Conservation (phyloP, 2,329 filamentous ascomycete species). For the Daldinia eschscholtzii region DNA sequence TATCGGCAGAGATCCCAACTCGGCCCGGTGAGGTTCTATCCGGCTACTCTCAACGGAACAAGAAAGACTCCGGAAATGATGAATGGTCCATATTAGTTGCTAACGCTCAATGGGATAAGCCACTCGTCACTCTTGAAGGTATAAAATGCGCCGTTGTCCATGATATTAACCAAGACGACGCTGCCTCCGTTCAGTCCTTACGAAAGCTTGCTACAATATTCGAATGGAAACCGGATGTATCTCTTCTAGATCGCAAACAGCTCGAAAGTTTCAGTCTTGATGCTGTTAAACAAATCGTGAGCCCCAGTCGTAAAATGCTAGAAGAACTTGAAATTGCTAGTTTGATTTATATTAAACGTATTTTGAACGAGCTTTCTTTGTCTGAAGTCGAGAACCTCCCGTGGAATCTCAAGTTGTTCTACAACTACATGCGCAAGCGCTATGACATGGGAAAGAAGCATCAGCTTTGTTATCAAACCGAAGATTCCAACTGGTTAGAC, state of each 20-base stretch:
- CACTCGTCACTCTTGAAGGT: not conserved
- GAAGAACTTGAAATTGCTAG: constrained; percentile 2
- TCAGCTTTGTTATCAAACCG: not conserved
- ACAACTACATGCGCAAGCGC: not conserved
- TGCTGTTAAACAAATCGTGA: not conserved
- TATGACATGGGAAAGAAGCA: not conserved
- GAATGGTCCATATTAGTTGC: not conserved
- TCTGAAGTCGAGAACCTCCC: not conserved
- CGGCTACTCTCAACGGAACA: not conserved
- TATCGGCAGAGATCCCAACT: not conserved
- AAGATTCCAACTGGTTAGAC: not conserved
- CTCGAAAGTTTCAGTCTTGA: not conserved
- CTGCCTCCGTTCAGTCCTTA: not conserved
- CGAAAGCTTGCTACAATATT: not conserved
- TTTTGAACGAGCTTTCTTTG: not conserved
- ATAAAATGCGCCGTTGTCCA: not conserved
- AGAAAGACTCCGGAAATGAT: not conserved
- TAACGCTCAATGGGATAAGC: not conserved
- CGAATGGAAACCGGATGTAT: not conserved
- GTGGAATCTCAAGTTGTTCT: not conserved
- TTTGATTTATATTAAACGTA: constrained; percentile 1
- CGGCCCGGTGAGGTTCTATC: not conserved
- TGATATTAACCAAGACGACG: not conserved
- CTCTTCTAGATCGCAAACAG: not conserved
- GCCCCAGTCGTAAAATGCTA: not conserved